phyloP scores from a whole-genome alignment of 306 rosid species.

The Acacia crassicarpa region DNA sequence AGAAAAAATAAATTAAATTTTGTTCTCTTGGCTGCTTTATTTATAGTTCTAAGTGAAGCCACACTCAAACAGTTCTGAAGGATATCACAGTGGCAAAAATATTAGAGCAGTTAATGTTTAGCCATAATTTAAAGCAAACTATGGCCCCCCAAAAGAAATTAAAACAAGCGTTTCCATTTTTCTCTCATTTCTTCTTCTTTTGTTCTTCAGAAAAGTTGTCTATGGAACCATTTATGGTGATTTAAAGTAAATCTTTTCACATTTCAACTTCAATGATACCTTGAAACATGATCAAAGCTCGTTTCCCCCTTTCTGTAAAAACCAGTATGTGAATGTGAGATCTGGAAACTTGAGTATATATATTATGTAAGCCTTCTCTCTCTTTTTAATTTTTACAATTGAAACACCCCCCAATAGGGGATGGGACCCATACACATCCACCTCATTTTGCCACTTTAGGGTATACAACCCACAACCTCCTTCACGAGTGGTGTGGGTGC shows the following conservation, averaged over 20 bases:
- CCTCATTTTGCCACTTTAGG: not conserved
- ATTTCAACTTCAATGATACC: conserved; percentile 12
- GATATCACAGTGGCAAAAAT: not conserved
- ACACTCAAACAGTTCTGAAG: not conserved
- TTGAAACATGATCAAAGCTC: not conserved
- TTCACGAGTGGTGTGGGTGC: not conserved
- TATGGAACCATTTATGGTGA: not conserved
- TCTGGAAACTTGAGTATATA: not conserved
- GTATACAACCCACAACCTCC: not conserved
- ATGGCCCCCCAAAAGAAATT: not conserved
- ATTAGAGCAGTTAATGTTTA: not conserved
- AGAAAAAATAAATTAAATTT: not conserved
- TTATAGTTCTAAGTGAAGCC: not conserved
- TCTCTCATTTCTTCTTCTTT: not conserved
- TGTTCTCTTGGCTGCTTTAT: not conserved
- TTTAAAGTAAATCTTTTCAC: not conserved
- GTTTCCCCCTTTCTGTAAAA: not conserved
- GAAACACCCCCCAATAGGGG: not conserved
- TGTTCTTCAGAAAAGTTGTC: not conserved
- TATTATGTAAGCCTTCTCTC: not conserved
- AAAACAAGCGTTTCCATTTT: not conserved
- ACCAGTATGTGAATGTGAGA: not conserved
- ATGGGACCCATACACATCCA: not conserved
- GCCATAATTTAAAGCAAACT: not conserved
- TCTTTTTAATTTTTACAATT: not conserved